Evolutionary conservation across 148 eudicot genomes (phyloP), one percentile per base, ranked within the genome.

Genomic region (Nepenthes gracilis): DNA sequence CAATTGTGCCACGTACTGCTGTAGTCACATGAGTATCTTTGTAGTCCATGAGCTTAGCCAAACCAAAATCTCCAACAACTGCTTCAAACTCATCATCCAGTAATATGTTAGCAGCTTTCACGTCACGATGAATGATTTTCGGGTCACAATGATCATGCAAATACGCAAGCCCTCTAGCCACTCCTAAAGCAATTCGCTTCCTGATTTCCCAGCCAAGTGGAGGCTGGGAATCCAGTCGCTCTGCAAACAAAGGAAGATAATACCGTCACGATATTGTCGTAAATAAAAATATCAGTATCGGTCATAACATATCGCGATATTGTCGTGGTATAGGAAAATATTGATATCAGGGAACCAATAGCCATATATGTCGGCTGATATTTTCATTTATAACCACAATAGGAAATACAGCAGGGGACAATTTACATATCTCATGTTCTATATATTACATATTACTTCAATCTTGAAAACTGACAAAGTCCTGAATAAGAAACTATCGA

Each of bases 71-170:
- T 56, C 85, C 88, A 47, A 83, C 85, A 55, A 83, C 79, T 12
- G 85, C 88, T 73, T 83, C 88, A 71, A 80, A 83, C 62, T 78
- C 85, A 58, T 83, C 88, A 62, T 83, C 85, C 70, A 83, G 72
- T 71, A 83, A 63, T 70, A 83, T 78, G 49, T 83, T 83, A 33
- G 88, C 88, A 40, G 83, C 85, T 72, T 83, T 83, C 47, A 83
- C 88, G 62, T 80, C 88, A 58, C 85, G 80, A 57, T 83, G 88
- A 63, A 83, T 83, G 43, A 83, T 76, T 75, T 77, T 80, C 0
- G 83, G 88, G 55, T 78, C 77, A 70, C 83, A 80, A 55, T 78
- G 75, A 45, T 83, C 81, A 55, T 83, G 88, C 66, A 83, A 55
- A 74, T 83, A 83, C 9, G 83, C 73, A 57, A 83, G 80, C 33